A percentile compares a stretch with the other conserved stretches of the same genome.
phyloP scores from a whole-genome alignment of 2,329 filamentous ascomycete species.

The Tolypocladium sp. region DNA sequence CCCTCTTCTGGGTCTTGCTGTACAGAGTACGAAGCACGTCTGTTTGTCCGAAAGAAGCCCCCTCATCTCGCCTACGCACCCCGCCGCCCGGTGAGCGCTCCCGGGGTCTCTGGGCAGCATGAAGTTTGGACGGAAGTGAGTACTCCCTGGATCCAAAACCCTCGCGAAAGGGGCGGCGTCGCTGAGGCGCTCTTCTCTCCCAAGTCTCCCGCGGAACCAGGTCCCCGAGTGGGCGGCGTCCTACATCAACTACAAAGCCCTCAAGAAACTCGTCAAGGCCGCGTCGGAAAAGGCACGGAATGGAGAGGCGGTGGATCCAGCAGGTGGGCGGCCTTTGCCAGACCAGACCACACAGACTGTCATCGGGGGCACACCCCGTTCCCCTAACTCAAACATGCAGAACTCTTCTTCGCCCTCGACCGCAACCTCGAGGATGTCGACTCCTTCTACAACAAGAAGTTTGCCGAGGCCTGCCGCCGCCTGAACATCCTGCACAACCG shows the following conservation, averaged over 20 bases:
- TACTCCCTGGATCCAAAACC: slow-evolving; percentile 5
- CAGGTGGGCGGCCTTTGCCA: slow-evolving; percentile 56
- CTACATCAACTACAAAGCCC: slow-evolving; percentile 82
- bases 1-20: not conserved
- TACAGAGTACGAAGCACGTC: not conserved
- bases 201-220: slow-evolving; percentile 66
- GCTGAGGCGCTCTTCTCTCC: slow-evolving; percentile 6
- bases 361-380: slow-evolving; percentile 16
- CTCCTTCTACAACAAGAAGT: slow-evolving; percentile 94
- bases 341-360: slow-evolving; percentile 6
- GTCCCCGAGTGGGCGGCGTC: slow-evolving; percentile 78
- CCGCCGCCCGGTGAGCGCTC: not conserved
- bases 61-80: not conserved
- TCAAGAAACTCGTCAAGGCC: slow-evolving; percentile 93
- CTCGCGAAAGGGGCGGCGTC: slow-evolving; percentile 3
- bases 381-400: slow-evolving; percentile 41
- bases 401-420: slow-evolving; percentile 94
- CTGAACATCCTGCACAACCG: slow-evolving; percentile 80
- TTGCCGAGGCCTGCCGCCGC: slow-evolving; percentile 72
- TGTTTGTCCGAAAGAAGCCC: not conserved
- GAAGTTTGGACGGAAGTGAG: slow-evolving; percentile 57
- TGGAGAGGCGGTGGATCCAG: slow-evolving; percentile 74
- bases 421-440: slow-evolving; percentile 97
- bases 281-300: slow-evolving; percentile 56
- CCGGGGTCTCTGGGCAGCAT: slow-evolving; percentile 22